A percentile compares a stretch with the other conserved stretches of the same genome.
phyloP scores from a whole-genome alignment of 2,329 filamentous ascomycete species.

The Ascosphaera aggregata region DNA sequence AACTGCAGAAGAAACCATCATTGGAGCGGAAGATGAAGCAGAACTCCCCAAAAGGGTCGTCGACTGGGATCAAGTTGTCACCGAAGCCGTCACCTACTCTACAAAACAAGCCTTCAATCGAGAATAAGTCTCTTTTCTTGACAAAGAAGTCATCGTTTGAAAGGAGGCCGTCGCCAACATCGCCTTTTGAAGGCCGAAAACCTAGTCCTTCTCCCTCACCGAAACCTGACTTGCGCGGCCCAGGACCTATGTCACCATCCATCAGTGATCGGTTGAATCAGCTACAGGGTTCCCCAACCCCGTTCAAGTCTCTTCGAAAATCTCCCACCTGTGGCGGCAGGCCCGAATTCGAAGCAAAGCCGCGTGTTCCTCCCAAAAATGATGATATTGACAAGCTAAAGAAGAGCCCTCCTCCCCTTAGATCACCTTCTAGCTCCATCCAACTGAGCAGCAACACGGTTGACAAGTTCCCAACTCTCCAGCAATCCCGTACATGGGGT shows the following conservation, averaged over 20 bases:
- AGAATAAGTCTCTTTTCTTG: background rate
- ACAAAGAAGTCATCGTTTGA: background rate
- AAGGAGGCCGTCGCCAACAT: background rate
- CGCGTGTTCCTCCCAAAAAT: background rate
- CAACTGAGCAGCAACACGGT: background rate
- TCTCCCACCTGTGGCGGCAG: background rate
- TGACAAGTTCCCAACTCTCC: background rate
- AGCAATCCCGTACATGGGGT: background rate
- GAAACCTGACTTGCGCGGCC: background rate
- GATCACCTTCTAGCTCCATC: background rate
- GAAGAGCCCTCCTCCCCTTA: background rate
- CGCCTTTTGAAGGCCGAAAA: background rate
- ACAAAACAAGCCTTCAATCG: background rate
- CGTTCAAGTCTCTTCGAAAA: background rate
- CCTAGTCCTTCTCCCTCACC: background rate
- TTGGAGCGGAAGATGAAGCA: conserved; percentile 2
- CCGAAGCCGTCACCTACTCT: background rate
- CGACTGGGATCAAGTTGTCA: background rate
- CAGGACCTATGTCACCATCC: background rate
- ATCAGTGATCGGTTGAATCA: conserved; percentile 1
- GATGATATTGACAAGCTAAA: background rate
- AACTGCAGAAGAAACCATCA: background rate
- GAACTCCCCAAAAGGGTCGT: conserved; percentile 1
- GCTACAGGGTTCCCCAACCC: background rate
- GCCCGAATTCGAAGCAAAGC: background rate